Evolutionary conservation across 2,329 filamentous ascomycete genomes (phyloP).

Genomic region (Dactylellina haptotyla): DNA sequence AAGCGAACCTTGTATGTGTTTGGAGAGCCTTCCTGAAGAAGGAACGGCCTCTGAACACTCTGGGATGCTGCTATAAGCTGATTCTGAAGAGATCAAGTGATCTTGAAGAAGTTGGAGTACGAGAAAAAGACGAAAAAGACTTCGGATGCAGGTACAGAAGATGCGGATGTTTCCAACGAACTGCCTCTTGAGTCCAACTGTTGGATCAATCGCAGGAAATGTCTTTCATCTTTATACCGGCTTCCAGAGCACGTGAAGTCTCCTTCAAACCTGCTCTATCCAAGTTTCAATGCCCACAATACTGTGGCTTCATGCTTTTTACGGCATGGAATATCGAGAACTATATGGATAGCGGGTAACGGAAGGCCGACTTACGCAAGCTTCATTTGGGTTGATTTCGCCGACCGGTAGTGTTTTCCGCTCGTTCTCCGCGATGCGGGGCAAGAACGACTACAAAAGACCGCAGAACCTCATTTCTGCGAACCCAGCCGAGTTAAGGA

Average conservation of each 20-base stretch:
- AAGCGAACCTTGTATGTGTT: not conserved
- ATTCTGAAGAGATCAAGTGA: not conserved
- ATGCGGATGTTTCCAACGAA: constrained; percentile 1
- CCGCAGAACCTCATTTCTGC: not conserved
- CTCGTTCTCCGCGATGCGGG: too few species aligned
- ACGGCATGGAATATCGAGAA: not conserved
- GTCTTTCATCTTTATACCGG: constrained; percentile 9
- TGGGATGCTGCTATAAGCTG: not conserved
- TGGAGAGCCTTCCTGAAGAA: not conserved
- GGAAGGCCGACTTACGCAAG: constrained; percentile 23
- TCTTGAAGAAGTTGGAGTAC: constrained; percentile 1
- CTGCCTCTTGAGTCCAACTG: not conserved
- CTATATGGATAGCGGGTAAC: not conserved
- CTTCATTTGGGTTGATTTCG: constrained; percentile 14
- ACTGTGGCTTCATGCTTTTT: not conserved
- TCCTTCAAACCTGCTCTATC: not conserved
- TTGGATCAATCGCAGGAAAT: not conserved
- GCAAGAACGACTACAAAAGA: not conserved
- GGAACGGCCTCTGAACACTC: not conserved
- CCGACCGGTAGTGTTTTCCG: constrained; percentile 31
- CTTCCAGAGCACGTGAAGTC: not conserved
- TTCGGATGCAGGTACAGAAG: not conserved
- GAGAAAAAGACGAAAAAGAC: not conserved
- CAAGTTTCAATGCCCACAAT: not conserved
- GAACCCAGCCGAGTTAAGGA: constrained; percentile 15